These are phyloP conservation scores for Danielozyma ontarioensis DNA, from an alignment of 805 yeast species.

Conservation along the genomic window DNA sequence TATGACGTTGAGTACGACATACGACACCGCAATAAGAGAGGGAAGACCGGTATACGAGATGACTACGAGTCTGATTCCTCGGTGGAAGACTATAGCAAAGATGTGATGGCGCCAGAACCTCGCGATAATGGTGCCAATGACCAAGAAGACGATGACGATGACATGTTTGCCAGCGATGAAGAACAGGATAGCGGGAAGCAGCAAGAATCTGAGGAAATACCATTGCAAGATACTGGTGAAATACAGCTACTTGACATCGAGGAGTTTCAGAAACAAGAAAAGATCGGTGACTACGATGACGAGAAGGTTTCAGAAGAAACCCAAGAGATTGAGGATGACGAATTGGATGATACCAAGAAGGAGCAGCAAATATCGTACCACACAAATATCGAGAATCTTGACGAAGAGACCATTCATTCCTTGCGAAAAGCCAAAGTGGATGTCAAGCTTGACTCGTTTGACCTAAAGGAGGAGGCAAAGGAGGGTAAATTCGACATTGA, in stretches of 20 bases:
- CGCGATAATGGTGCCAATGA: slow-evolving; percentile 4
- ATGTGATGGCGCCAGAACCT: slow-evolving; percentile 8
- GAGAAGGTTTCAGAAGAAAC: slow-evolving; percentile 6
- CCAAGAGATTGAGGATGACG: slow-evolving; percentile 9
- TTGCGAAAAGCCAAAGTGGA: slow-evolving; percentile 10
- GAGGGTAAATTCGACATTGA: slow-evolving; percentile 58
- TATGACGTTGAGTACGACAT: too few relatives aligned
- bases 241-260: slow-evolving; percentile 9
- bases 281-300: slow-evolving; percentile 12
- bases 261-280: slow-evolving; percentile 23
- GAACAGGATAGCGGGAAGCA: slow-evolving; percentile 4
- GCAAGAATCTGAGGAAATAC: slow-evolving; percentile 4
- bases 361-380: slow-evolving; percentile 17
- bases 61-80: slow-evolving; percentile 24
- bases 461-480: slow-evolving; percentile 49
- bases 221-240: slow-evolving; percentile 3
- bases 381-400: slow-evolving; percentile 20
- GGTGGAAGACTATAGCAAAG: slow-evolving; percentile 8
- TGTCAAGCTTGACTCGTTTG: slow-evolving; percentile 59
- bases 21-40: too few relatives aligned
- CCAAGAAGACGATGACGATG: slow-evolving; percentile 9
- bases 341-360: slow-evolving; percentile 4
- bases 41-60: too few relatives aligned
- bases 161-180: slow-evolving; percentile 36
- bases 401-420: slow-evolving; percentile 1